Evolutionary conservation across 495 filamentous ascomycete species (phyloP).

Genomic region (Monascus purpureus): DNA sequence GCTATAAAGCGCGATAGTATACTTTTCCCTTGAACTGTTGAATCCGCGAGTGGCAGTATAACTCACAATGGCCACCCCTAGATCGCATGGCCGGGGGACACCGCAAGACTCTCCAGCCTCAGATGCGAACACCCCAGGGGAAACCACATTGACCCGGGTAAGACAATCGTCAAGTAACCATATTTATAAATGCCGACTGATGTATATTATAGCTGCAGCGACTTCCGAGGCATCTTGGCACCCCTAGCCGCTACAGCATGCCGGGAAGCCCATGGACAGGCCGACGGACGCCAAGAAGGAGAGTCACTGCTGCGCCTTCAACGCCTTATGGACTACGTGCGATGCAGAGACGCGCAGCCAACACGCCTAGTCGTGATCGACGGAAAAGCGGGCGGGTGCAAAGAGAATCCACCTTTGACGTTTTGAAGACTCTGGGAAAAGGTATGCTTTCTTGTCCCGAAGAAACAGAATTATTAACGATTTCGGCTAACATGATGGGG

Average conservation of each 20-base stretch:
- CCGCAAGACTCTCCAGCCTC: conserved; percentile 10
- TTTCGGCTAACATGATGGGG: too few species aligned
- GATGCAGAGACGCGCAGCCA: conserved; percentile 60
- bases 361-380: conserved; percentile 55
- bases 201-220: conserved; percentile 19
- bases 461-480: too few species aligned
- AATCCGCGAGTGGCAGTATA: too few species aligned
- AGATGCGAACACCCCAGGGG: conserved; percentile 16
- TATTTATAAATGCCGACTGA: too few species aligned
- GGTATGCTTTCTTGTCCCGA: too few species aligned
- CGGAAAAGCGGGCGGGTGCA: conserved; percentile 52
- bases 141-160: conserved; percentile 20
- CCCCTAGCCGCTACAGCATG: conserved; percentile 27
- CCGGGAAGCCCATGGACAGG: conserved; percentile 20
- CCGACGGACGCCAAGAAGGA: conserved; percentile 22
- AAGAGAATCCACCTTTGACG: conserved; percentile 63
- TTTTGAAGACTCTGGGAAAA: conserved; percentile 51
- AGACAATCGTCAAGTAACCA: too few species aligned
- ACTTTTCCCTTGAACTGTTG: too few species aligned
- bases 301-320: conserved; percentile 29
- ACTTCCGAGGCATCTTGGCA: conserved; percentile 24
- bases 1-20: too few species aligned
- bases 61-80: conserved; percentile 23
- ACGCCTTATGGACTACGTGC: conserved; percentile 65
- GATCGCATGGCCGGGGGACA: conserved; percentile 20